Percentiles rank a stretch among this genome's conserved stretches.
Conservation (phyloP, 148 eudicot genomes). For the Suaeda aralocaspica region DNA sequence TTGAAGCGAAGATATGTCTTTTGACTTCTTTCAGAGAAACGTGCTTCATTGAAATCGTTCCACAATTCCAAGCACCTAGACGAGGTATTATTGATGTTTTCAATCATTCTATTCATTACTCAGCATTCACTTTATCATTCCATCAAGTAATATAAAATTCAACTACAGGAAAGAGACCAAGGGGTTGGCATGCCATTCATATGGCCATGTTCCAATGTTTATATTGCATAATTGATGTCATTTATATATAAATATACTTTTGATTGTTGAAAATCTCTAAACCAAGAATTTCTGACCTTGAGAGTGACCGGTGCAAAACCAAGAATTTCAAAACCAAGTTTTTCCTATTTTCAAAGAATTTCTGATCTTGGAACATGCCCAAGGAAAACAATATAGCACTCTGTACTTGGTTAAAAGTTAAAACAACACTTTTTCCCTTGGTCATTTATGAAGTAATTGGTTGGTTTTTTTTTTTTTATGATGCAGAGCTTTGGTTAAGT, state of each 20-base stretch:
- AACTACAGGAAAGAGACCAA: not conserved
- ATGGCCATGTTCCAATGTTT: not conserved
- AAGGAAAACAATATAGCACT: too few relatives aligned
- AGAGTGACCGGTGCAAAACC: too few relatives aligned
- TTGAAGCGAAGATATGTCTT: constrained; percentile 89
- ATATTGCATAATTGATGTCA: not conserved
- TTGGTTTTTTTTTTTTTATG: not conserved
- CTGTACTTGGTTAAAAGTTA: too few relatives aligned
- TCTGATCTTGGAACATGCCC: too few relatives aligned
- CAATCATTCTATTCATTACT: not conserved
- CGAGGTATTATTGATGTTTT: constrained; percentile 44
- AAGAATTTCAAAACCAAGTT: too few relatives aligned
- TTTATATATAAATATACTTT: too few relatives aligned
- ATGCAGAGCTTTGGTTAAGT: constrained; percentile 83
- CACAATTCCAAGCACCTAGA: constrained; percentile 53
- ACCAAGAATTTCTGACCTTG: too few relatives aligned
- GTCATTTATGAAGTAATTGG: too few relatives aligned
- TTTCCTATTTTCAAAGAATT: too few relatives aligned
- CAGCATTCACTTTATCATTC: too few relatives aligned
- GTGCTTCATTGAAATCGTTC: constrained; percentile 77
- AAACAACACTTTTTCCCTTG: too few relatives aligned
- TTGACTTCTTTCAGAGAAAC: constrained; percentile 91
- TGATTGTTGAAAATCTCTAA: not conserved
- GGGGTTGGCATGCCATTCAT: not conserved
- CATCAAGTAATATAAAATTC: not conserved